Evolutionary conservation across 768 basidiomycete species (phyloP).

Genomic region (Tephrocybe rancida): DNA sequence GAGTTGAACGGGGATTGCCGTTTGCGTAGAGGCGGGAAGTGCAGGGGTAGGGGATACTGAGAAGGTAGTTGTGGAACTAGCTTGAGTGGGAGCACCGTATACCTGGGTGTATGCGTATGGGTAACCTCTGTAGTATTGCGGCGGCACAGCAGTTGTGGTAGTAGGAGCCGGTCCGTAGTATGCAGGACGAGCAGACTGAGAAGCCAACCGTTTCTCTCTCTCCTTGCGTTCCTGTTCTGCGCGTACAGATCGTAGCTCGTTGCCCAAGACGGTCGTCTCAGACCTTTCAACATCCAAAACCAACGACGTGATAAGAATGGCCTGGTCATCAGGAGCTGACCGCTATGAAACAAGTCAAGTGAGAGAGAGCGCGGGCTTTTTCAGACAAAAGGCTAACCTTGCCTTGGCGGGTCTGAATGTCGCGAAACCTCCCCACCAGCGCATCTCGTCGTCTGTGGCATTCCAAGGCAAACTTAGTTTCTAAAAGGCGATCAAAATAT

Average conservation of each 20-base stretch:
- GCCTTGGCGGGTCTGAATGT: slow-evolving; percentile 52
- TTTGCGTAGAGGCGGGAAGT: slow-evolving; percentile 24
- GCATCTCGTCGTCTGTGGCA: slow-evolving; percentile 60
- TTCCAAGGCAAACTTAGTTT: slow-evolving; percentile 69
- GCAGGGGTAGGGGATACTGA: slow-evolving; percentile 26
- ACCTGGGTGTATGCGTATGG: slow-evolving; percentile 67
- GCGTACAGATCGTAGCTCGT: slow-evolving; percentile 63
- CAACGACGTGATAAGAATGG: slow-evolving; percentile 63
- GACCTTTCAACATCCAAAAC: slow-evolving; percentile 67
- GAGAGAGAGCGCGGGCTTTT: neutral
- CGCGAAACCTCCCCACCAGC: slow-evolving; percentile 61
- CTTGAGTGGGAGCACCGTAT: slow-evolving; percentile 39
- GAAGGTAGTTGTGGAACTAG: slow-evolving; percentile 36
- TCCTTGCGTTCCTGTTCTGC: slow-evolving; percentile 69
- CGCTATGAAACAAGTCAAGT: slow-evolving; percentile 42
- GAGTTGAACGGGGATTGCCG: slow-evolving; percentile 69
- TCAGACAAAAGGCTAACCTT: slow-evolving; percentile 44
- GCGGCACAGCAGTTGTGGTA: slow-evolving; percentile 30
- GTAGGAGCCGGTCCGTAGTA: slow-evolving; percentile 37
- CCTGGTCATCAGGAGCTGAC: slow-evolving; percentile 60
- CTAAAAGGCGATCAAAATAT: slow-evolving; percentile 35
- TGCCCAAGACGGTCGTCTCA: slow-evolving; percentile 56
- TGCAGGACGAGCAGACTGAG: slow-evolving; percentile 43
- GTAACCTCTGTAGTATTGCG: slow-evolving; percentile 65
- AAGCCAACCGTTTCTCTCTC: slow-evolving; percentile 62